phyloP scores from a whole-genome alignment of 2,329 filamentous ascomycete species.

The Phialocephala sp. region DNA sequence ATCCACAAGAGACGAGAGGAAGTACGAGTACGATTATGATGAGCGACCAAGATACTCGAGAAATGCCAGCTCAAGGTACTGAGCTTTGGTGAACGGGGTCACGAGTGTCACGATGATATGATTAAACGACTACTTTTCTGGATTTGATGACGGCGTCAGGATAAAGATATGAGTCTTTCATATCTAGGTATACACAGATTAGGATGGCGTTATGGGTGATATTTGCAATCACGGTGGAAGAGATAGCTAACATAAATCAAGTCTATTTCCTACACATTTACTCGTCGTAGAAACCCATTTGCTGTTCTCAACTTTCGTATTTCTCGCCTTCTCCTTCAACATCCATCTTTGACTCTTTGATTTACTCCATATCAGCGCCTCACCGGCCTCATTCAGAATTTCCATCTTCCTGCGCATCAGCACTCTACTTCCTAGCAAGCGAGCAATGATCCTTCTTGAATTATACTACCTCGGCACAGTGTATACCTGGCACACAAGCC shows the following conservation, averaged over 20 bases:
- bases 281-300: not conserved
- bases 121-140: not conserved
- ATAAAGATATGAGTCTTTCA: not conserved
- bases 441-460: no score
- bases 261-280: no score
- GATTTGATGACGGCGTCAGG: conserved; percentile 2
- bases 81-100: not conserved
- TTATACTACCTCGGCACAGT: no score
- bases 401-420: not conserved
- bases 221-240: no score
- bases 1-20: conserved; percentile 8
- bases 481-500: no score
- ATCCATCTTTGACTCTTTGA: no score
- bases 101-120: not conserved
- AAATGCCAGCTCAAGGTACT: conserved; percentile 19
- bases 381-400: not conserved
- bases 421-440: not conserved
- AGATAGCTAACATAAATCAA: no score
- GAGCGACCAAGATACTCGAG: conserved; percentile 17
- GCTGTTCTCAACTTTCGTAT: not conserved
- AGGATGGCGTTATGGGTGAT: not conserved
- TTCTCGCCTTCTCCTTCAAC: not conserved
- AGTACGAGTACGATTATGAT: conserved; percentile 14
- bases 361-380: not conserved
- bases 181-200: not conserved